Base-by-base conservation (phyloP, 345 rosid genomes). In the Lumnitzera racemosa region DNA sequence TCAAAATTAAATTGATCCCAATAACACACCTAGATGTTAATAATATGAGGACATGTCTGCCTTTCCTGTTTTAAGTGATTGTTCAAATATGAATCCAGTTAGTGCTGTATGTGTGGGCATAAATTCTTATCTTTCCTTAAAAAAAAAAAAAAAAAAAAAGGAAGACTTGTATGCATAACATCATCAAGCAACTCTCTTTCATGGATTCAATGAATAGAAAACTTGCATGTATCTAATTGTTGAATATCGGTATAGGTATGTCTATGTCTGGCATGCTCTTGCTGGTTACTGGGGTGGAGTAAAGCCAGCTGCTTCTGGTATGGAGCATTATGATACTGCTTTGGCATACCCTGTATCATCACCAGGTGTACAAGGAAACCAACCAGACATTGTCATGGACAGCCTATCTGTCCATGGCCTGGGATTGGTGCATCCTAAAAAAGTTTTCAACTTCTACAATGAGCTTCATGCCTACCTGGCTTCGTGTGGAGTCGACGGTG, bases 271-370 rank as follows among this genome's bases (percentile, higher is more conserved):
- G 99, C 99, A 94, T 74, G 99, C 99, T 64, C 80, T 94, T 69
- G 91, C 95, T 66, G 96, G 96, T 51, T 94, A 94, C 68, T 94
- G 99, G 99, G 99, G 99, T 12, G 99, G 99, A 61, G 96, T 94
- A 43, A 86, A 90, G 69, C 99, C 99, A 2, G 87, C 95, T 20
- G 95, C 91, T 24, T 63, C 84, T 49, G 99, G 96, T 51, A 90
- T 94, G 96, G 97, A 94, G 77, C 91, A 94, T 69, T 94, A 90
- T 47, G 99, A 86, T 59, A 78, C 88, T 67, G 83, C 90, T 58
- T 64, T 94, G 43, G 97, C 96, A 27, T 94, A 90, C 70, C 99
- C 99, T 25, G 70, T 87, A 61, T 89, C 81, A 65, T 90, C 96
- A 15, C 96, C 89, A 25, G 97, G 99, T 56, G 81, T 94, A 49